Conservation (phyloP, 768 basidiomycete genomes). For the Russula virescens region DNA sequence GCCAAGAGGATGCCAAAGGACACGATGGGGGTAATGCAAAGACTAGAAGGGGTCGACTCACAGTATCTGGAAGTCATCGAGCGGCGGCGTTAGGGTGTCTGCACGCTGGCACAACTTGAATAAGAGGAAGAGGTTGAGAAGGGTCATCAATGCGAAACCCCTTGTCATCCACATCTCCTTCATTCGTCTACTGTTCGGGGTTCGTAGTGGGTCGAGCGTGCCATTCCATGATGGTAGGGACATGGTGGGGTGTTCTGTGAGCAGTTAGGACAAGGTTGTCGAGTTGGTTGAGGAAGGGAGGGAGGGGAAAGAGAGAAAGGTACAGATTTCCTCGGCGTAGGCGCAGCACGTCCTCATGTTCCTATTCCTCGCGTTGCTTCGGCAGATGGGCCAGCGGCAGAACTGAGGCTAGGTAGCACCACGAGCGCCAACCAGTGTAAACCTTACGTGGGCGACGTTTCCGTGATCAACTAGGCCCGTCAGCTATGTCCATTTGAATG, state of each 20-base stretch:
- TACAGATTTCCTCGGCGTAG: too few species aligned
- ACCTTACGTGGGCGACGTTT: too few species aligned
- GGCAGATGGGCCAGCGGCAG: too few species aligned
- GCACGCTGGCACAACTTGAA: neutral
- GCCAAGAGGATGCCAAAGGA: too few species aligned
- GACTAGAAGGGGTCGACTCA: neutral
- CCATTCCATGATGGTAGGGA: neutral
- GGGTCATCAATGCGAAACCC: neutral
- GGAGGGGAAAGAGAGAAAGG: too few species aligned
- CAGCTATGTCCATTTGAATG: too few species aligned
- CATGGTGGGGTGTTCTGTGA: neutral
- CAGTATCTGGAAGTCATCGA: constrained; percentile 21
- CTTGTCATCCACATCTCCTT: constrained; percentile 2
- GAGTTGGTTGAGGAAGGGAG: neutral
- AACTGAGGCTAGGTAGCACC: too few species aligned
- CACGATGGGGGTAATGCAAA: neutral
- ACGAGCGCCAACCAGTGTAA: too few species aligned
- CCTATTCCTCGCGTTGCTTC: too few species aligned
- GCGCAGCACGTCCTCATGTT: too few species aligned
- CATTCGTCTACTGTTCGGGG: neutral
- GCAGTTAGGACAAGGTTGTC: neutral
- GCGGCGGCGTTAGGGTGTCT: constrained; percentile 1
- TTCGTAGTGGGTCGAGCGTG: neutral
- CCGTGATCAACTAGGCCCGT: too few species aligned
- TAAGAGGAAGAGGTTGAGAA: constrained; percentile 8